Evolutionary conservation across 2,329 filamentous ascomycete species (phyloP), one percentile per base, ranked within the genome.

Genomic region (Lachnellula arida): DNA sequence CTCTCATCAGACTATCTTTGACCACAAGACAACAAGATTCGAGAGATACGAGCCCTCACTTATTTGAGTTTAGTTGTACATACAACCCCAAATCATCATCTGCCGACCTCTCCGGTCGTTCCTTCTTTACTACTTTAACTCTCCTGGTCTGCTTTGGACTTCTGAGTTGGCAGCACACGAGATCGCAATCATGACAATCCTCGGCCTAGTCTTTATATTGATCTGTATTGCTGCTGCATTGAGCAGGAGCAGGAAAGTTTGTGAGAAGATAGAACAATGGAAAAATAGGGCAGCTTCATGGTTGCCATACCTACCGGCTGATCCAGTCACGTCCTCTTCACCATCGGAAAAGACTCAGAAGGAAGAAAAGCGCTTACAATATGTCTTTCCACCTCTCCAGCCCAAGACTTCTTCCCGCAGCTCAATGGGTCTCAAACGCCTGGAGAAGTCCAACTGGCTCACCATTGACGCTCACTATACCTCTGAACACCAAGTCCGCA

Each of bases 371-470:
- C 49, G 62, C 35, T 51, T 58, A 35, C 60, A 53, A 40, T 67
- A 65, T 49, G 46, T 60, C 17, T 56, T 66, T 15, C 65, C 65
- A 7, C 46, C 63, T 17, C 55, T 67, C 22, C 50, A 53, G n/a
- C 40, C 54, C 19, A 53, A 57, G 35, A 55, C 60, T 3, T 56
- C 59, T 9, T 54, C 56, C 48, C 69, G 71, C 32, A 73, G 76
- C 46, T 75, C 75, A 60, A 78, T 79, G 72, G 76, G 77, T 15
- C 68, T 81, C 15, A 72, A 70, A 52, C 75, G 72, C 54, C 67
- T 78, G n/a, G 74, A 76, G 39, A 61, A 65, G 22, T 63, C 68
- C 19, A 76, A 78, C 54, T 81, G 78, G 78, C 70, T 81, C 12
- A 74, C 71, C 0, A 64, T 81, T 48, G 76, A 80, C 59, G 70